A percentile compares a stretch with the other conserved stretches of the same genome.
phyloP scores from a whole-genome alignment of 176 grass and related monocot species.

The Aegilops umbellulata region DNA sequence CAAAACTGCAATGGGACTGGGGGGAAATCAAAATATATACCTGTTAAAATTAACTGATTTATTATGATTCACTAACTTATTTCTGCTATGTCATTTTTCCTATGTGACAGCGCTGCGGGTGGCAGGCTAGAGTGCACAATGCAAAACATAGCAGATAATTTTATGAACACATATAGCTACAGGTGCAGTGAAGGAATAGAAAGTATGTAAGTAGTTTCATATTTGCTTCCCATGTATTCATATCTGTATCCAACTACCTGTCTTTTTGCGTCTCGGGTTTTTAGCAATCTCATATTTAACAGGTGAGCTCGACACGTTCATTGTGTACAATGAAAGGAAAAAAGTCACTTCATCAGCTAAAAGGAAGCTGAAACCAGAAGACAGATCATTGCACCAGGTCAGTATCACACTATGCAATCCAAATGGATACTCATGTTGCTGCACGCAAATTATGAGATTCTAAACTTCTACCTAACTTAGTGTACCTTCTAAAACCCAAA shows the following conservation, averaged over 20 bases:
- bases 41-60: constrained; percentile 21
- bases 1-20: neutral
- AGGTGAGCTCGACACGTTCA: constrained; percentile 85
- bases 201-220: constrained; percentile 69
- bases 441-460: neutral
- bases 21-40: neutral
- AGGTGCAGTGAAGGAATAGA: constrained; percentile 70
- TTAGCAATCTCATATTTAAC: constrained; percentile 32
- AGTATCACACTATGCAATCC: neutral
- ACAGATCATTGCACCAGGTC: constrained; percentile 89
- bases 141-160: constrained; percentile 96
- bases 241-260: neutral
- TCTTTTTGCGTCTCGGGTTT: constrained; percentile 13
- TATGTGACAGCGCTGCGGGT: constrained; percentile 57
- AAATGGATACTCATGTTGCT: constrained; percentile 11
- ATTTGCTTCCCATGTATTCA: constrained; percentile 7
- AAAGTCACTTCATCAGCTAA: constrained; percentile 96
- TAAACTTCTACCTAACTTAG: neutral
- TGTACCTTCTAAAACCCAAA: constrained; percentile 2
- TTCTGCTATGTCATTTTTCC: neutral
- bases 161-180: constrained; percentile 68
- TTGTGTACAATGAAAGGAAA: constrained; percentile 98
- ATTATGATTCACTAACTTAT: constrained; percentile 4
- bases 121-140: constrained; percentile 96
- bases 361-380: constrained; percentile 86